Percentiles rank a stretch among this genome's conserved stretches.
phyloP scores from a whole-genome alignment of 805 yeast genomes.

The Hanseniaspora lindneri region DNA sequence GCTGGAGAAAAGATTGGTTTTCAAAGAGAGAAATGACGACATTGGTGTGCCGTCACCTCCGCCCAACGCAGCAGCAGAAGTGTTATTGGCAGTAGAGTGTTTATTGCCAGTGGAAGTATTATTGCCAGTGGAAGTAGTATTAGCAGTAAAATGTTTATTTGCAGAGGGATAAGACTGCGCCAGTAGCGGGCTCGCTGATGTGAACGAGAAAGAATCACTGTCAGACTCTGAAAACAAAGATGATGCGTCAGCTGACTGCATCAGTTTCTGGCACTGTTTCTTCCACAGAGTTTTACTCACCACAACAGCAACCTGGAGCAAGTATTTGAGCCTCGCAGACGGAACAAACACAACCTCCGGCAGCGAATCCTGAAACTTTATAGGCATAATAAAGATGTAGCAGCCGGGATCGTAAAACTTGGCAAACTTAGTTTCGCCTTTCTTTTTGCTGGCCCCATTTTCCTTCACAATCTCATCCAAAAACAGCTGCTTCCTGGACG shows the following conservation, averaged over 20 bases:
- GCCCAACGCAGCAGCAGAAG: no score
- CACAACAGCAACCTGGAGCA: slow-evolving; percentile 18
- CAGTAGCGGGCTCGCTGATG: background rate
- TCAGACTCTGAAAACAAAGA: slow-evolving; percentile 4
- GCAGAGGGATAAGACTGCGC: background rate
- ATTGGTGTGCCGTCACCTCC: no score
- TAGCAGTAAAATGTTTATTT: background rate
- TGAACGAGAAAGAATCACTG: background rate
- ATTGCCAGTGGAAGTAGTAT: background rate
- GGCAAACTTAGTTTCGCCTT: slow-evolving; percentile 4
- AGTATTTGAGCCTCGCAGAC: slow-evolving; percentile 26
- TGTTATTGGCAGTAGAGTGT: background rate
- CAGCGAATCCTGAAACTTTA: slow-evolving; percentile 46
- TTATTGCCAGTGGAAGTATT: background rate
- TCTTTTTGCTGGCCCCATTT: slow-evolving; percentile 7
- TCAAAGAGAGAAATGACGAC: no score
- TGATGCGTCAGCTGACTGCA: background rate
- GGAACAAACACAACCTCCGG: slow-evolving; percentile 43
- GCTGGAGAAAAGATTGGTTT: no score
- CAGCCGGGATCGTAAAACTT: slow-evolving; percentile 45
- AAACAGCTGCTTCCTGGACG: slow-evolving; percentile 14
- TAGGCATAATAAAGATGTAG: slow-evolving; percentile 56
- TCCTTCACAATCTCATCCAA: slow-evolving; percentile 1
- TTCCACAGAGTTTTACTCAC: slow-evolving; percentile 13
- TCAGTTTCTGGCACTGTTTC: background rate